These are phyloP conservation scores for Zoysia pacifica DNA, from an alignment of 176 grass and related monocot genomes.

Conservation along the genomic window DNA sequence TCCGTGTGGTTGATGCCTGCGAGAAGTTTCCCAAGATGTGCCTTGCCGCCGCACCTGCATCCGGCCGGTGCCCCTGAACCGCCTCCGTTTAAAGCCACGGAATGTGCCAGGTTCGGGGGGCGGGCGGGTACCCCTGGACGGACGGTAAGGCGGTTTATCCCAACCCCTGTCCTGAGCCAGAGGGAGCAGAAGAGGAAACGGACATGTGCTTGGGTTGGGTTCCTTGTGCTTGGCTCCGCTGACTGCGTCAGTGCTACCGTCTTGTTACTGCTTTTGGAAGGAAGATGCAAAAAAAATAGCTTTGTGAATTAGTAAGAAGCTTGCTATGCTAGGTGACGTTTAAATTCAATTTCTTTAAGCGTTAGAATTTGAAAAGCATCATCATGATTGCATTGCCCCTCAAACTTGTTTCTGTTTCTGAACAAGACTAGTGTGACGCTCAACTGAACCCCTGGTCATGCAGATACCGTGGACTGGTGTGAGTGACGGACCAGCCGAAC, in stretches of 20 bases:
- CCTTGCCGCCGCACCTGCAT: slow-evolving; percentile 42
- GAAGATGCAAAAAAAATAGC: background rate
- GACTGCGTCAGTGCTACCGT: background rate
- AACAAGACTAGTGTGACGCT: too few species aligned
- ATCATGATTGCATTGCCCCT: slow-evolving; percentile 29
- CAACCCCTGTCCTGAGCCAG: slow-evolving; percentile 36
- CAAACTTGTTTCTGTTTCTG: too few species aligned
- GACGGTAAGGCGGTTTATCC: background rate
- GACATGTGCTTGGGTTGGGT: slow-evolving; percentile 23
- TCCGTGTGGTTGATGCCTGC: slow-evolving; percentile 16
- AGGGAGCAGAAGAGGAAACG: slow-evolving; percentile 23
- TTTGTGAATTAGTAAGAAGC: background rate
- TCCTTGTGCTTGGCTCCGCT: background rate
- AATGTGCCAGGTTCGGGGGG: background rate
- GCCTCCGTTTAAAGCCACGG: slow-evolving; percentile 8
- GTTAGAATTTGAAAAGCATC: background rate
- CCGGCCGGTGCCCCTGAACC: slow-evolving; percentile 24
- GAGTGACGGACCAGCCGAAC: background rate
- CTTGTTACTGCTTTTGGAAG: background rate
- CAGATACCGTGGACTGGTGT: background rate
- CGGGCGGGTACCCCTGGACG: background rate
- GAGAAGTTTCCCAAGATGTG: slow-evolving; percentile 54
- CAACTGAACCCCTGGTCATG: slow-evolving; percentile 39
- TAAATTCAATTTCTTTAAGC: background rate
- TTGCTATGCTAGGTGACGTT: too few species aligned